These are phyloP conservation scores for Fomitopsis serialis DNA, from an alignment of 768 basidiomycete genomes.

Conservation along the genomic window DNA sequence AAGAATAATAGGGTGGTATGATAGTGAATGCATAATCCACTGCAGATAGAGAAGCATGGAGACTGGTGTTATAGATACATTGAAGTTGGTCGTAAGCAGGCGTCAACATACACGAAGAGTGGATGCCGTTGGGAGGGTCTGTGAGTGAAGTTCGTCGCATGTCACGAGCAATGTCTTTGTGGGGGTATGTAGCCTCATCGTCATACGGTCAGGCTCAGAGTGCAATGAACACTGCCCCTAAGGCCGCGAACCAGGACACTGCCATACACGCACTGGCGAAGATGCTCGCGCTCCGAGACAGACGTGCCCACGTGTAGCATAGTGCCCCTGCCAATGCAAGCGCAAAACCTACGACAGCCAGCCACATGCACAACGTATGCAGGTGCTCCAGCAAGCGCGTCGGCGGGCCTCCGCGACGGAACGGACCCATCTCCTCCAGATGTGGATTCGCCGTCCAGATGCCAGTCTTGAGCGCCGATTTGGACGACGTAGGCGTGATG, in stretches of 20 bases:
- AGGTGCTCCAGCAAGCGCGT: slow-evolving; percentile 43
- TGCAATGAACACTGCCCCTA: slow-evolving; percentile 9
- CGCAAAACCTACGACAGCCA: slow-evolving; percentile 43
- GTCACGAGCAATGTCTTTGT: neutral
- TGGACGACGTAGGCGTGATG: slow-evolving; percentile 23
- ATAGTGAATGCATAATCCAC: too few species aligned
- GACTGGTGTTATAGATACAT: too few species aligned
- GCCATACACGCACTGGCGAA: slow-evolving; percentile 37
- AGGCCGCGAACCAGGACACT: slow-evolving; percentile 23
- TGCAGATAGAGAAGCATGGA: too few species aligned
- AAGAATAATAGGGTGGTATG: too few species aligned
- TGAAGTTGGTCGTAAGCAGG: too few species aligned
- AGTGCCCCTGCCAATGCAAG: slow-evolving; percentile 46
- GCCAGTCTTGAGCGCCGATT: slow-evolving; percentile 10
- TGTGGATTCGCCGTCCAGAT: slow-evolving; percentile 45
- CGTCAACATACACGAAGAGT: too few species aligned
- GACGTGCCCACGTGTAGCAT: slow-evolving; percentile 45
- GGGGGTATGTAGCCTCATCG: too few species aligned
- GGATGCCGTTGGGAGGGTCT: too few species aligned
- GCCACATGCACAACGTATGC: slow-evolving; percentile 42
- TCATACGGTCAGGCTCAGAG: neutral
- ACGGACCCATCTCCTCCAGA: slow-evolving; percentile 46
- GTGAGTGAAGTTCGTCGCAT: neutral
- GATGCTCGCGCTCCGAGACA: slow-evolving; percentile 40
- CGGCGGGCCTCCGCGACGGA: slow-evolving; percentile 31